phyloP scores from a whole-genome alignment of 225 moss, liverwort and hornwort species.

The Ulota crispa region DNA sequence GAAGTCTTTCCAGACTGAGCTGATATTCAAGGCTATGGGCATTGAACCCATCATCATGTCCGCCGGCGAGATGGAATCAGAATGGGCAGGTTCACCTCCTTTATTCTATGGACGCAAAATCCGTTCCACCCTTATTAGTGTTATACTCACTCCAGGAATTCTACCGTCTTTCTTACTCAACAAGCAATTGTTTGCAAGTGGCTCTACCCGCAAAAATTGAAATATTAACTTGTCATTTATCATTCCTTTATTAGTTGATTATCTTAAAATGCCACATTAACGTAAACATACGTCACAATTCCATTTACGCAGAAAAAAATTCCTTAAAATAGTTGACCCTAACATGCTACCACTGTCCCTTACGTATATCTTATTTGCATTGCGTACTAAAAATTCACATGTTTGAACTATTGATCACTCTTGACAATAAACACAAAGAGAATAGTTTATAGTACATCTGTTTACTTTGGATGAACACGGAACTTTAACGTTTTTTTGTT shows the following conservation, averaged over 20 bases:
- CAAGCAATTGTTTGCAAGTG: background rate
- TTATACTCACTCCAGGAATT: background rate
- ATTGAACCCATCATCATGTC: constrained; percentile 95
- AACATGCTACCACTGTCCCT: background rate
- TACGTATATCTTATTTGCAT: background rate
- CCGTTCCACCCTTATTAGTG: background rate
- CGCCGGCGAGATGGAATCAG: constrained; percentile 96
- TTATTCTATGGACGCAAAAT: background rate
- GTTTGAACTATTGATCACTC: background rate
- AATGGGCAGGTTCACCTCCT: constrained; percentile 80
- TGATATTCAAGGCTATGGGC: constrained; percentile 89
- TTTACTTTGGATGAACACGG: background rate
- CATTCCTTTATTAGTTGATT: background rate
- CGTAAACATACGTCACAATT: background rate
- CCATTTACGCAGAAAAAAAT: too few relatives aligned
- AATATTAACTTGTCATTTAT: background rate
- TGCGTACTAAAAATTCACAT: background rate
- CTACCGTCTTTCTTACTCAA: background rate
- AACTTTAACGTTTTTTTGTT: background rate
- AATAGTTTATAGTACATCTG: background rate
- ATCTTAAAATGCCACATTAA: background rate
- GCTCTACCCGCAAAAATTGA: background rate
- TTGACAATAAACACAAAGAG: background rate
- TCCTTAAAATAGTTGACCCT: background rate
- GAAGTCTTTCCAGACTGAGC: constrained; percentile 92